Evolutionary conservation across 768 basidiomycete species (phyloP).

Genomic region (Tubosaeta sp.): DNA sequence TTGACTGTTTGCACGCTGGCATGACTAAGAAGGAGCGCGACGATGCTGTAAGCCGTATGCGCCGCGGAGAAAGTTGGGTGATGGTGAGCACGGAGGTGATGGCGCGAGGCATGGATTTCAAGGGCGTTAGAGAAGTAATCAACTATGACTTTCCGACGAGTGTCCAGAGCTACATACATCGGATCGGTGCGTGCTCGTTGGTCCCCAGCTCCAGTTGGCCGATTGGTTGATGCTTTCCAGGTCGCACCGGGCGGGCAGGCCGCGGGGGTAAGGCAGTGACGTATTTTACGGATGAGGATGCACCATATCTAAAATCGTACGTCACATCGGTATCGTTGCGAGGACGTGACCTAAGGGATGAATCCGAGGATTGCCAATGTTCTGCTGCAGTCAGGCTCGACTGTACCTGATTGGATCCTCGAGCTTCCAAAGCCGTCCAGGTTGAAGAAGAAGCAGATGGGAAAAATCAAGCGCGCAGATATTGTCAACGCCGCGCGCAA

Average conservation of each 20-base stretch:
- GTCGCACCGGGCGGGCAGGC: slow-evolving; percentile 93
- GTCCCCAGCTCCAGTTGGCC: not conserved
- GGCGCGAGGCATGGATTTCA: slow-evolving; percentile 98
- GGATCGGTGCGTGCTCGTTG: slow-evolving; percentile 61
- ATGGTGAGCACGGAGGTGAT: slow-evolving; percentile 96
- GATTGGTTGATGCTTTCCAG: slow-evolving; percentile 34
- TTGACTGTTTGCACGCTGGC: slow-evolving; percentile 89
- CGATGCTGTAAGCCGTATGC: slow-evolving; percentile 79
- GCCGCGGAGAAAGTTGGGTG: slow-evolving; percentile 88
- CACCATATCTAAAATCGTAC: slow-evolving; percentile 85
- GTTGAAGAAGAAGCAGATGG: slow-evolving; percentile 80
- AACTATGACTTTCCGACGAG: slow-evolving; percentile 97
- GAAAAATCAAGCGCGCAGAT: slow-evolving; percentile 77
- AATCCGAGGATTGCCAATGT: slow-evolving; percentile 84
- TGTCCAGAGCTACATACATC: slow-evolving; percentile 93
- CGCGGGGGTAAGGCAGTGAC: slow-evolving; percentile 91
- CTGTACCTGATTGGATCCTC: slow-evolving; percentile 93
- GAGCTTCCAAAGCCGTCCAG: slow-evolving; percentile 92
- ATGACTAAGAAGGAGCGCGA: slow-evolving; percentile 86
- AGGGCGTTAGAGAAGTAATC: slow-evolving; percentile 88
- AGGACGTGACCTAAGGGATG: slow-evolving; percentile 7
- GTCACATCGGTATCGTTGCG: slow-evolving; percentile 19
- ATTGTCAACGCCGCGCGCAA: slow-evolving; percentile 65
- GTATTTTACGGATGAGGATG: slow-evolving; percentile 93
- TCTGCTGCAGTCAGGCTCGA: slow-evolving; percentile 86